Evolutionary conservation across 1,139 yeast genomes (phyloP).

Genomic region (Sugiyamaella pinicola): DNA sequence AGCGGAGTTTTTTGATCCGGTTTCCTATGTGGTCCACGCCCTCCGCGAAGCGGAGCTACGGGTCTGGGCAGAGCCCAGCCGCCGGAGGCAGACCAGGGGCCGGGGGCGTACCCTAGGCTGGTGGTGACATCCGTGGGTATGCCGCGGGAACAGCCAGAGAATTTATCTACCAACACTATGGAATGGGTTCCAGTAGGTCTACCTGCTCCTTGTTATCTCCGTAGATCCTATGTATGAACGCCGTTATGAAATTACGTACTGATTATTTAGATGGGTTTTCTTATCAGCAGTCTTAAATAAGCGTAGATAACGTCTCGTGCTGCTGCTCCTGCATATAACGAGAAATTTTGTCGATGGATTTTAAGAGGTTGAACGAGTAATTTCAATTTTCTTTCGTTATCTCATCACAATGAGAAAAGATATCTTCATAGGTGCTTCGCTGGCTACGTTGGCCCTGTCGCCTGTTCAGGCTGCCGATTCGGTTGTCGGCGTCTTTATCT

Average conservation of each 20-base stretch:
- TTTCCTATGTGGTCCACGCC: too few relatives aligned
- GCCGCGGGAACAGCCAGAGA: too few relatives aligned
- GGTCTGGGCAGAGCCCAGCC: too few relatives aligned
- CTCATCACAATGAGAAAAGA: background rate
- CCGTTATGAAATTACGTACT: background rate
- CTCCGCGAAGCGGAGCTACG: too few relatives aligned
- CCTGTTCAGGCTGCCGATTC: slow-evolving; percentile 24
- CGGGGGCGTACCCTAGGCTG: too few relatives aligned
- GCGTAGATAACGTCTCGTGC: background rate
- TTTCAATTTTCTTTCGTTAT: background rate
- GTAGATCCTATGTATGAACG: too few relatives aligned
- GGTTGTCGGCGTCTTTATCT: slow-evolving; percentile 46
- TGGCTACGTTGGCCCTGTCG: slow-evolving; percentile 13
- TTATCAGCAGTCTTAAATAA: background rate
- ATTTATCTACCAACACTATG: too few relatives aligned
- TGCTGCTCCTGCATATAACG: background rate
- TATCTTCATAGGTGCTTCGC: slow-evolving; percentile 10
- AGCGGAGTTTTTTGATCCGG: too few relatives aligned
- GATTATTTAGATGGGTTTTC: background rate
- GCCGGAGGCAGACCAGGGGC: too few relatives aligned
- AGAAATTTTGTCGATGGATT: background rate
- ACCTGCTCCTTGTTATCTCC: too few relatives aligned
- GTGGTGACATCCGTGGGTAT: too few relatives aligned
- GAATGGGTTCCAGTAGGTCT: too few relatives aligned
- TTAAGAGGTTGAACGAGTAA: background rate